Conservation (phyloP, 768 basidiomycete species). For the Serendipita sp. region DNA sequence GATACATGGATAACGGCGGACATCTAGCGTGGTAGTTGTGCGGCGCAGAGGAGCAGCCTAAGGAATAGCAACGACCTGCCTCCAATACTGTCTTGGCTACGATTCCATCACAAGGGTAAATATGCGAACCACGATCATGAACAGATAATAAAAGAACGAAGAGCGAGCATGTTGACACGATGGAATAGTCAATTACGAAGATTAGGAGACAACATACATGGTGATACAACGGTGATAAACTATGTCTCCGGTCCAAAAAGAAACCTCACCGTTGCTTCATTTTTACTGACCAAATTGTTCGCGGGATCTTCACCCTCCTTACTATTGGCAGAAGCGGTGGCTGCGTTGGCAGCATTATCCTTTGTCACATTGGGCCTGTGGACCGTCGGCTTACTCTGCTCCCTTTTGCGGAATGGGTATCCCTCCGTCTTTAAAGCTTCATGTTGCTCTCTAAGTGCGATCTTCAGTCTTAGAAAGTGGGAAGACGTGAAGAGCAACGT, state of each 20-base stretch:
- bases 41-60: not conserved
- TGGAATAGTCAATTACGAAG: no score
- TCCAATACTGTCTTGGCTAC: no score
- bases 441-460: slow-evolving; percentile 68
- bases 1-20: not conserved
- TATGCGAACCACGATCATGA: no score
- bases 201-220: no score
- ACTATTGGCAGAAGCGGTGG: not conserved
- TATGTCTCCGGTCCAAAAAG: slow-evolving; percentile 47
- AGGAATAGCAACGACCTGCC: not conserved
- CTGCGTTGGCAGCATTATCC: not conserved
- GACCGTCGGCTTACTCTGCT: not conserved
- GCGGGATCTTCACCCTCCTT: not conserved
- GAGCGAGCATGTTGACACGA: no score
- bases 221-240: no score
- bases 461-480: slow-evolving; percentile 79
- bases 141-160: no score
- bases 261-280: slow-evolving; percentile 75
- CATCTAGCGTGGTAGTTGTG: no score
- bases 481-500: not conserved
- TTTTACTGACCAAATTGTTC: slow-evolving; percentile 39
- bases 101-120: no score
- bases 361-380: not conserved
- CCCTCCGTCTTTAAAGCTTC: slow-evolving; percentile 30
- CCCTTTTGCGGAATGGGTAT: not conserved